phyloP scores from a whole-genome alignment of 2,329 filamentous ascomycete species.

The Tricladium varicosporioides region DNA sequence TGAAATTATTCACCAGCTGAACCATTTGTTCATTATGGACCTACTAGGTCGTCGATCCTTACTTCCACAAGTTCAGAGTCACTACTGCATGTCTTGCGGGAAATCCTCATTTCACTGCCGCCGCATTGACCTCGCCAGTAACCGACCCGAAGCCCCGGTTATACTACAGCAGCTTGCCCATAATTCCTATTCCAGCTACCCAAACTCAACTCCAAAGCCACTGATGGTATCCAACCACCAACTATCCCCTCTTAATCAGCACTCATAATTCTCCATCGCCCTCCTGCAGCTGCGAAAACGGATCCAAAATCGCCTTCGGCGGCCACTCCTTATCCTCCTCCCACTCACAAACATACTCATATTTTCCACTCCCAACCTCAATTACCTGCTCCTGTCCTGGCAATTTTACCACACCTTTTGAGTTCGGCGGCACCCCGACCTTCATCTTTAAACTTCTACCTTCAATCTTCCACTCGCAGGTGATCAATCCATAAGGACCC shows the following conservation, averaged over 20 bases:
- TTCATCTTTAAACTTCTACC: constrained; percentile 16
- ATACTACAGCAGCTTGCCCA: too few species aligned
- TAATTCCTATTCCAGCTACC: too few species aligned
- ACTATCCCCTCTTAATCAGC: not conserved
- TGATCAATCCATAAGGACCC: constrained; percentile 32
- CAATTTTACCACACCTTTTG: constrained; percentile 18
- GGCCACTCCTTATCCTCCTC: constrained; percentile 19
- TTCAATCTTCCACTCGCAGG: constrained; percentile 22
- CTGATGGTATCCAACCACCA: too few species aligned
- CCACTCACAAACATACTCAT: constrained; percentile 10
- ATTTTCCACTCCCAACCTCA: constrained; percentile 21
- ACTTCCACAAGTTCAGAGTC: too few species aligned
- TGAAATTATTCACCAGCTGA: too few species aligned
- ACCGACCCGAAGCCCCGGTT: too few species aligned
- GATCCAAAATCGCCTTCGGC: constrained; percentile 16
- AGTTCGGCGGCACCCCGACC: constrained; percentile 24
- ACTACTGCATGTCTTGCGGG: too few species aligned
- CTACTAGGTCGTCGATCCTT: too few species aligned
- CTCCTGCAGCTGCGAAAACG: constrained; percentile 6
- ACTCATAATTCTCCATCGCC: not conserved
- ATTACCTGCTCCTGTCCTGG: constrained; percentile 25
- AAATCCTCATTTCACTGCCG: too few species aligned
- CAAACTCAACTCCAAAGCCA: too few species aligned
- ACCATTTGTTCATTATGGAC: too few species aligned
- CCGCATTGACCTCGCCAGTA: too few species aligned